Base-by-base conservation (phyloP, 2,329 filamentous ascomycete genomes). In the Aspergillus ibericus region DNA sequence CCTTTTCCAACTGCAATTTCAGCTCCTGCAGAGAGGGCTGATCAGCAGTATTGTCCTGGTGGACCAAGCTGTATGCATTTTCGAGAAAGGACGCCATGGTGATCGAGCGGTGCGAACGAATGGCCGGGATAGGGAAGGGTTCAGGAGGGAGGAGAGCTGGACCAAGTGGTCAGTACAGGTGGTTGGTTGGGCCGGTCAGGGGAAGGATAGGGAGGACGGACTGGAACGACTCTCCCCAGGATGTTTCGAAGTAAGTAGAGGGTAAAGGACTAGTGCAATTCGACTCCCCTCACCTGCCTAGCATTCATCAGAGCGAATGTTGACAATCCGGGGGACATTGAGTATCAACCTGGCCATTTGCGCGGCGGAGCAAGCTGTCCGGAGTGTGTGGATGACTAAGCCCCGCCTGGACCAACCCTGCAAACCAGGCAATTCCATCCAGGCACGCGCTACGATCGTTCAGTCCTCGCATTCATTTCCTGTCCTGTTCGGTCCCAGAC, bases 1-100 rank as follows among this genome's bases (percentile, higher is more conserved):
- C 92, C 82, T 96, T 96, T 80, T 97, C 93, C 69, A 97, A 83
- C 82, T 96, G 90, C 70, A 88, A 92, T 79, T 92, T 92, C 79
- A 99, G 84, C 76, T 99, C 95, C 73, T 92, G 91, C 77, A 95
- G 83, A 63, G 89, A 87, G 59, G 95, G 93, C 71, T 96, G 88
- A 77, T 98, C 95, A 67, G 93, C 91, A 63, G 92, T 85, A 83
- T 97, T 98, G 86, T 99, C 95, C 85, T 95, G 88, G 79, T 97
- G 93, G 79, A 99, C 92, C 80, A 99, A 81, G 80, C 92, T 97
- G 85, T 98, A 99, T 66, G 95, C 86, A 77, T 91, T 90, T 76
- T 99, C 95, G 64, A 98, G 85, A 77, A 96, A 98, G 68, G 90
- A 89, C 80, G 93, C 89, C 93, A 98, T 99, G 79, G 68, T 89